A percentile compares a stretch with the other conserved stretches of the same genome.
Evolutionary conservation across 176 grass and related monocot genomes (phyloP).

Genomic region (Leersia perrieri): DNA sequence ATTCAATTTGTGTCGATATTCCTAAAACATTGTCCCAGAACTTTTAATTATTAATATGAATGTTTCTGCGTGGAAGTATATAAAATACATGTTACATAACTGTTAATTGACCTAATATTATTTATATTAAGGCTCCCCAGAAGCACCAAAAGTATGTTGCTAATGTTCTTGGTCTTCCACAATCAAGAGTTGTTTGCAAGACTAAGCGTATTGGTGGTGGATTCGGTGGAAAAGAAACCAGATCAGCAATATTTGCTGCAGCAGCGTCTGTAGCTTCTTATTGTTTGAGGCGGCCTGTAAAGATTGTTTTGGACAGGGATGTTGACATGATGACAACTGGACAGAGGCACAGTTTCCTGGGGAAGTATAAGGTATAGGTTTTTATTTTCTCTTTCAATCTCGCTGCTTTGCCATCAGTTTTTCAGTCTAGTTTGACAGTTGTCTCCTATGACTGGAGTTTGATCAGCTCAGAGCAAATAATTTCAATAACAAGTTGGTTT

Average conservation of each 20-base stretch:
- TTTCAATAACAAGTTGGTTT: neutral
- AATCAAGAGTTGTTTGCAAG: slow-evolving; percentile 91
- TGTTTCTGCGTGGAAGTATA: too few relatives aligned
- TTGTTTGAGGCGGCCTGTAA: slow-evolving; percentile 68
- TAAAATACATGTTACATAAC: neutral
- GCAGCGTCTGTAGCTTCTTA: slow-evolving; percentile 75
- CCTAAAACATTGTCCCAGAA: too few relatives aligned
- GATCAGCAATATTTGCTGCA: slow-evolving; percentile 72
- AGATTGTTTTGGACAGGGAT: slow-evolving; percentile 88
- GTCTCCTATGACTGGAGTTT: neutral
- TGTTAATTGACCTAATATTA: slow-evolving; percentile 24
- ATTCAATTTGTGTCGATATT: too few relatives aligned
- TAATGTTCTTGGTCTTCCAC: slow-evolving; percentile 73
- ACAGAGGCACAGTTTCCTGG: slow-evolving; percentile 91
- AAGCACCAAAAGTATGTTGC: slow-evolving; percentile 70
- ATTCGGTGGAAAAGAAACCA: slow-evolving; percentile 98
- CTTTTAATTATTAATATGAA: too few relatives aligned
- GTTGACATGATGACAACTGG: slow-evolving; percentile 88
- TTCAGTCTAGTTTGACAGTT: neutral
- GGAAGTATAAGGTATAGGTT: slow-evolving; percentile 80
- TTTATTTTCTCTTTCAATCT: neutral
- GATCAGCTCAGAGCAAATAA: slow-evolving; percentile 7
- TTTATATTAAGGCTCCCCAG: slow-evolving; percentile 64
- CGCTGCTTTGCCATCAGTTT: neutral
- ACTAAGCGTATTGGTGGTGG: slow-evolving; percentile 94